Evolutionary conservation across 495 filamentous ascomycete genomes (phyloP).

Genomic region (Aspergillus avenaceus): DNA sequence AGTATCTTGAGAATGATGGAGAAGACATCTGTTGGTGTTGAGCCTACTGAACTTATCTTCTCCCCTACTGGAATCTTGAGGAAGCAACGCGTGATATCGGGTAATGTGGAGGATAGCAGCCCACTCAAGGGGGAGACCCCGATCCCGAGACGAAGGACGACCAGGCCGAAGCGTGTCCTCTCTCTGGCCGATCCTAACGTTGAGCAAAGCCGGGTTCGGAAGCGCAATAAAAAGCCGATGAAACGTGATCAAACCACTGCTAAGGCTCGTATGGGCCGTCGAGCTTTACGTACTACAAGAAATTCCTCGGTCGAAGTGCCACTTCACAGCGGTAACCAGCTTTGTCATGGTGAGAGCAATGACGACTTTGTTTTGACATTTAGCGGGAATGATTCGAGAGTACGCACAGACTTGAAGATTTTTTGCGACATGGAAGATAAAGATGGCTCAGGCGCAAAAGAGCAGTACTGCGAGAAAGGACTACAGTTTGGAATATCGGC

Average conservation of each 20-base stretch:
- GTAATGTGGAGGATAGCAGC: conserved; percentile 49
- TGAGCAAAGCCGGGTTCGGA: conserved; percentile 21
- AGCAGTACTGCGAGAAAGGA: conserved; percentile 5
- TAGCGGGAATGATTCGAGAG: conserved; percentile 15
- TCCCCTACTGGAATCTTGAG: conserved; percentile 49
- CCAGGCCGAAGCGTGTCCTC: conserved; percentile 25
- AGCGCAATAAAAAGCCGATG: conserved; percentile 14
- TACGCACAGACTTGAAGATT: conserved; percentile 27
- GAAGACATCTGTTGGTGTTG: conserved; percentile 59
- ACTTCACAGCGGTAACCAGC: conserved; percentile 1
- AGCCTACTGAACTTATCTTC: conserved; percentile 69
- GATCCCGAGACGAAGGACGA: conserved; percentile 31
- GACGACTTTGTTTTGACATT: conserved; percentile 28
- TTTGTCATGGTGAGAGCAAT: conserved; percentile 18
- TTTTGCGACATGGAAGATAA: conserved; percentile 28
- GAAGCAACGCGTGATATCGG: conserved; percentile 54
- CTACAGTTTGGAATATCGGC: conserved; percentile 13
- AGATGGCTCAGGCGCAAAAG: conserved; percentile 7
- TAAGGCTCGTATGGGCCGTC: neutral
- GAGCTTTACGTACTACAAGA: conserved; percentile 3
- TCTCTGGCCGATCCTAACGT: conserved; percentile 31
- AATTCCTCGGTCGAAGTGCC: conserved; percentile 2
- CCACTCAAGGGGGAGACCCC: conserved; percentile 46
- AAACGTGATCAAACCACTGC: conserved; percentile 1
- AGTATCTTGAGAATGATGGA: conserved; percentile 69